Evolutionary conservation across 1,284 basidiomycete genomes (phyloP).

Genomic region (Sporisorium reilianum): DNA sequence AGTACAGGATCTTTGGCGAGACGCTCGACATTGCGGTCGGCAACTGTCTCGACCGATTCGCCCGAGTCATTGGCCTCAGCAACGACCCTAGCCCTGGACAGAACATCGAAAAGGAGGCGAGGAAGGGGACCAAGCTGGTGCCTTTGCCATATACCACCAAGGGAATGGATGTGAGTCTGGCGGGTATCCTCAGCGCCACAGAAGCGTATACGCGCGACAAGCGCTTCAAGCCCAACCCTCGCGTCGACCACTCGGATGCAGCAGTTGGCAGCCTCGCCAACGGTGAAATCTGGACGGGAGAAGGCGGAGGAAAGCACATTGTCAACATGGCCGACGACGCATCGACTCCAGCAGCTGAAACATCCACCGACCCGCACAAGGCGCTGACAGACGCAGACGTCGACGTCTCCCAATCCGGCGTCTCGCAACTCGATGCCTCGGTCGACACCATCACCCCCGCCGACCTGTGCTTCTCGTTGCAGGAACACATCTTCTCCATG

Average conservation of each 20-base stretch:
- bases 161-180: conserved; percentile 97
- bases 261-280: conserved; percentile 62
- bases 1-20: conserved; percentile 99
- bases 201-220: conserved; percentile 80
- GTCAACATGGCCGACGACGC: conserved; percentile 38
- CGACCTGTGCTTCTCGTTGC: conserved; percentile 95
- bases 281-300: conserved; percentile 56
- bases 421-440: conserved; percentile 28
- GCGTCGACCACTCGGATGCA: conserved; percentile 14
- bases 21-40: conserved; percentile 99
- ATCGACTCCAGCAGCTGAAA: background rate
- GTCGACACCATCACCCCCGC: conserved; percentile 80
- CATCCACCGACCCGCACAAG: background rate
- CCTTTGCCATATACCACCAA: conserved; percentile 95
- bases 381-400: conserved; percentile 29
- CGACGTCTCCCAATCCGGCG: conserved; percentile 35
- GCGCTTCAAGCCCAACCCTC: conserved; percentile 47
- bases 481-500: conserved; percentile 99
- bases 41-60: conserved; percentile 97
- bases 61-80: conserved; percentile 91
- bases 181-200: conserved; percentile 87
- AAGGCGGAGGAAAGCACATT: conserved; percentile 58
- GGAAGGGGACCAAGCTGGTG: conserved; percentile 81
- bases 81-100: conserved; percentile 98
- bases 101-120: conserved; percentile 96